phyloP scores from a whole-genome alignment of 1,284 basidiomycete genomes.

The Rhodotorula sp. region DNA sequence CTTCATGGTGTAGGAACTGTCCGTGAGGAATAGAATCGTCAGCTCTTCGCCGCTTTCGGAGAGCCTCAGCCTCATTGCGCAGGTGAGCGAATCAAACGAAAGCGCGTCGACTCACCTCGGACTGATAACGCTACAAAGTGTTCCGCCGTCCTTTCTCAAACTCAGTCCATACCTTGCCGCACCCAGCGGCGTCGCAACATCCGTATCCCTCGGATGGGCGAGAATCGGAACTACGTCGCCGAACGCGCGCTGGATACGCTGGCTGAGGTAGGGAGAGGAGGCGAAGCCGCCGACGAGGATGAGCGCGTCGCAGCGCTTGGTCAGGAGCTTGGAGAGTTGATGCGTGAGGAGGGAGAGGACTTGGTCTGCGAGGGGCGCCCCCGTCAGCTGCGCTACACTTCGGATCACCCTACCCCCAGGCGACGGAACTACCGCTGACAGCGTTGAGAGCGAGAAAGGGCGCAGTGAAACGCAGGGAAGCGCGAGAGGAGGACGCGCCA shows the following conservation, averaged over 20 bases:
- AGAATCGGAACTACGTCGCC: conserved; percentile 63
- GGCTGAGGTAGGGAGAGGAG: conserved; percentile 72
- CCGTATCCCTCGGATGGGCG: conserved; percentile 71
- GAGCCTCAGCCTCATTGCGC: conserved; percentile 68
- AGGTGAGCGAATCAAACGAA: too few relatives aligned
- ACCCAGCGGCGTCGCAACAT: conserved; percentile 75
- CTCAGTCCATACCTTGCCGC: conserved; percentile 77
- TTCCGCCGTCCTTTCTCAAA: conserved; percentile 53
- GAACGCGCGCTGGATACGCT: conserved; percentile 66
- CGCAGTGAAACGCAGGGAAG: background rate
- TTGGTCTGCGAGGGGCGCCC: conserved; percentile 50
- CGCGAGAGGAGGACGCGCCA: conserved; percentile 27
- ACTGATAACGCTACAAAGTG: conserved; percentile 72
- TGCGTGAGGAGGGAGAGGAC: conserved; percentile 71
- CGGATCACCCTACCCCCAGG: too few relatives aligned
- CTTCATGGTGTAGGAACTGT: conserved; percentile 67
- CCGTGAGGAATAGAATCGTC: conserved; percentile 47
- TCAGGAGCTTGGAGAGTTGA: conserved; percentile 60
- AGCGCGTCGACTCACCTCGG: conserved; percentile 56
- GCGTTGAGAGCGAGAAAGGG: background rate
- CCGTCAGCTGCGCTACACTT: too few relatives aligned
- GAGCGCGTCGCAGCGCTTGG: conserved; percentile 67
- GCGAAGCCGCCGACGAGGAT: conserved; percentile 81
- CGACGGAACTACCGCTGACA: too few relatives aligned
- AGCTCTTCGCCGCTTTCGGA: conserved; percentile 57